These are phyloP conservation scores for Cladosporium colombiae DNA, from an alignment of 2,329 filamentous ascomycete genomes.

Conservation along the genomic window DNA sequence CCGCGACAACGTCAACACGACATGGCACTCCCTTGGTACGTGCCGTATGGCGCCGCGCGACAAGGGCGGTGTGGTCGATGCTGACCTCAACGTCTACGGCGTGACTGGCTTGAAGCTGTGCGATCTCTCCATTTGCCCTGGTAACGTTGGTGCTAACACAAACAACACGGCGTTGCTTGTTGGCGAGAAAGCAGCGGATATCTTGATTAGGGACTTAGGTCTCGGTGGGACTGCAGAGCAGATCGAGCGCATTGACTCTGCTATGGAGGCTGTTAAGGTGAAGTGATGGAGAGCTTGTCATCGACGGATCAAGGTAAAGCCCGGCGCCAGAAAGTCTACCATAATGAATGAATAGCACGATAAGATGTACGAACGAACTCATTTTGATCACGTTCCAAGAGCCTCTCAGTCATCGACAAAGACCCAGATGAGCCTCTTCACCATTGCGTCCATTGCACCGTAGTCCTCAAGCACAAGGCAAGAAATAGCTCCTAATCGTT, in stretches of 20 bases:
- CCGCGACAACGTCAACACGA: slow-evolving; percentile 42
- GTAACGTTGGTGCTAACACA: slow-evolving; percentile 49
- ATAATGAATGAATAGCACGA: background rate
- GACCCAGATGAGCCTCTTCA: background rate
- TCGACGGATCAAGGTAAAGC: background rate
- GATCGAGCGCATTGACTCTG: slow-evolving; percentile 8
- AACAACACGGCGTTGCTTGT: slow-evolving; percentile 48
- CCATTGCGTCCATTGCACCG: background rate
- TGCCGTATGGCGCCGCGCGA: slow-evolving; percentile 39
- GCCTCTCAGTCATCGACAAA: background rate
- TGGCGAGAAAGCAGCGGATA: slow-evolving; percentile 45
- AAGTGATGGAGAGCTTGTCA: background rate
- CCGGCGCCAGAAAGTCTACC: background rate
- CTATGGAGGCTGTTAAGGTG: background rate
- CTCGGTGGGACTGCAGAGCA: slow-evolving; percentile 11
- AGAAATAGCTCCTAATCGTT: background rate
- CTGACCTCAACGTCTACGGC: slow-evolving; percentile 42
- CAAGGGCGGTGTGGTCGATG: slow-evolving; percentile 43
- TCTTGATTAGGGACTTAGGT: slow-evolving; percentile 43
- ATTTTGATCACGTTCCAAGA: background rate
- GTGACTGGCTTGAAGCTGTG: slow-evolving; percentile 43
- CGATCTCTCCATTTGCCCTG: slow-evolving; percentile 44
- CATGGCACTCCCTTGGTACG: slow-evolving; percentile 44
- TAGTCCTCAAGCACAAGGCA: background rate
- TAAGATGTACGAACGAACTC: background rate